Evolutionary conservation across 306 rosid species (phyloP).

Genomic region (Vicia villosa): DNA sequence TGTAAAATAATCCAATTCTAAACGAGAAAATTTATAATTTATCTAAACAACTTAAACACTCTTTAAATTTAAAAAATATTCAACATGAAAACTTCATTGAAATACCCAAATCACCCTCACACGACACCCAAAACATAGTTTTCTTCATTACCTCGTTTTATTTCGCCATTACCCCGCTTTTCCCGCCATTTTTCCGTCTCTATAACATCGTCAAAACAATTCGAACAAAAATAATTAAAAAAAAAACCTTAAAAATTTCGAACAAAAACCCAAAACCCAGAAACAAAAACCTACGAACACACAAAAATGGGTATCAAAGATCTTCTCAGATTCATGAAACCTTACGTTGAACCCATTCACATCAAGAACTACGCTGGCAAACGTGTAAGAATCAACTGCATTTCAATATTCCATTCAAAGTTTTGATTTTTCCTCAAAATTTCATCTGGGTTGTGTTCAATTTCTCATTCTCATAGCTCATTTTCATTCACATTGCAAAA

Average conservation of each 20-base stretch:
- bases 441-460: not conserved
- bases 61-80: too few species aligned
- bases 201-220: not conserved
- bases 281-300: slow-evolving; percentile 11
- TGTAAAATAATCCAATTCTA: too few species aligned
- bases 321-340: slow-evolving; percentile 93
- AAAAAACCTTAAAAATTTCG: not conserved
- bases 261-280: slow-evolving; percentile 41
- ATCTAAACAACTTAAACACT: too few species aligned
- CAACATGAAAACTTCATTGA: too few species aligned
- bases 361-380: slow-evolving; percentile 76
- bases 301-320: slow-evolving; percentile 89
- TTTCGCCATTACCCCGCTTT: slow-evolving; percentile 39
- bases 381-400: slow-evolving; percentile 51
- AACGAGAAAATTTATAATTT: too few species aligned
- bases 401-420: slow-evolving; percentile 21
- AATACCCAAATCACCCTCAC: too few species aligned
- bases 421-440: slow-evolving; percentile 17
- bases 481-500: not conserved
- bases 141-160: slow-evolving; percentile 31
- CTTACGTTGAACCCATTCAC: slow-evolving; percentile 66
- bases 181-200: slow-evolving; percentile 73
- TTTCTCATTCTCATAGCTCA: not conserved
- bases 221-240: not conserved
- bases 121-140: not conserved